A percentile compares a stretch with the other conserved stretches of the same genome.
phyloP scores from a whole-genome alignment of 371 early-diverging fungal species.

The Mucor ambiguus region DNA sequence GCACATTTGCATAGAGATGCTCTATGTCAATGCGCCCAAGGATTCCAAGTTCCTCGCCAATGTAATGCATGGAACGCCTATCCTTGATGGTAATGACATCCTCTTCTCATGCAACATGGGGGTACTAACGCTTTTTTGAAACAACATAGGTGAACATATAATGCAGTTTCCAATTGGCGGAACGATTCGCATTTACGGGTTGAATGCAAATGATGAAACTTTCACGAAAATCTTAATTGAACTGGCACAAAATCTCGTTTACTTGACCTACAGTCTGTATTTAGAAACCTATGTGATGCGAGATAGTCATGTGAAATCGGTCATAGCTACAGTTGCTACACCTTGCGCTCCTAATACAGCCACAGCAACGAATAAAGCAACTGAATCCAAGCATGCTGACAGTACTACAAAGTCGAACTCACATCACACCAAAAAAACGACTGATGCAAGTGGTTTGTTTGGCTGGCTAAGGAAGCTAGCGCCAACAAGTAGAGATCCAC shows the following conservation, averaged over 20 bases:
- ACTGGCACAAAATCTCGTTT: constrained; percentile 13
- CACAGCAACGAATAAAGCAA: background rate
- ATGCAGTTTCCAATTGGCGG: constrained; percentile 19
- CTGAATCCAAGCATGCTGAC: background rate
- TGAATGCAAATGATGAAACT: constrained; percentile 19
- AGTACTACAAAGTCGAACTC: background rate
- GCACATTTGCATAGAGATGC: constrained; percentile 13
- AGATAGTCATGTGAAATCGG: constrained; percentile 28
- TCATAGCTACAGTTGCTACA: constrained; percentile 6
- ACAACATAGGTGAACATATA: background rate
- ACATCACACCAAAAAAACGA: background rate
- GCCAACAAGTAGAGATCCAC: background rate
- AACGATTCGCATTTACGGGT: constrained; percentile 22
- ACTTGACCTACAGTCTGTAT: constrained; percentile 24
- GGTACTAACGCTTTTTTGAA: background rate
- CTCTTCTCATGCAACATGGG: background rate
- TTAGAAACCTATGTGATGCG: constrained; percentile 32
- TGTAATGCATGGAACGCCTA: constrained; percentile 27
- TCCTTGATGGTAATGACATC: constrained; percentile 4
- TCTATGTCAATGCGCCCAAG: constrained; percentile 12
- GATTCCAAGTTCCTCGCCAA: constrained; percentile 31
- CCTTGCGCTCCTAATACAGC: background rate
- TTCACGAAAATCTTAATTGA: background rate
- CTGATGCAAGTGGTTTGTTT: constrained; percentile 1
- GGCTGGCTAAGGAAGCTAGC: constrained; percentile 12